phyloP scores from a whole-genome alignment of 164 flowering plant genomes.

The Chloranthus sessilifolius region DNA sequence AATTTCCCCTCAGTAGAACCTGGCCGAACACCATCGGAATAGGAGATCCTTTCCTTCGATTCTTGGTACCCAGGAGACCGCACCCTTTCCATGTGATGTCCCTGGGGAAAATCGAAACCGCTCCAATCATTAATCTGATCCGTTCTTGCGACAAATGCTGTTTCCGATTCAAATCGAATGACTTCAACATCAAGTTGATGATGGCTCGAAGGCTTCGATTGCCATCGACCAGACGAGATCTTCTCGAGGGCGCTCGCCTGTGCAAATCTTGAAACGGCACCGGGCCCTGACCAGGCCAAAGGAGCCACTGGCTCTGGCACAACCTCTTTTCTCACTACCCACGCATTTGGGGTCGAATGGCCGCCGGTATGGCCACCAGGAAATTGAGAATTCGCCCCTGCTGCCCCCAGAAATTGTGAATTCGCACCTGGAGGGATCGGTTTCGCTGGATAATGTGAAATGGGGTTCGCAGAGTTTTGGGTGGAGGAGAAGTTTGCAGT shows the following conservation, averaged over 20 bases:
- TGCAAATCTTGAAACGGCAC: conserved; percentile 55
- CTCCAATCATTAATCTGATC: conserved; percentile 25
- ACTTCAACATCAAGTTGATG: conserved; percentile 48
- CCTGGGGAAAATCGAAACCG: conserved; percentile 20
- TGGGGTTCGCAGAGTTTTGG: conserved; percentile 15
- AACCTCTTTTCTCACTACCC: conserved; percentile 63
- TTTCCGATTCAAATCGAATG: conserved; percentile 32
- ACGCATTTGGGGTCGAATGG: conserved; percentile 53
- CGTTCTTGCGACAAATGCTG: conserved; percentile 15
- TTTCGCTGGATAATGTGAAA: conserved; percentile 23
- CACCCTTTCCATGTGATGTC: conserved; percentile 28
- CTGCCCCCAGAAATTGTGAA: conserved; percentile 11
- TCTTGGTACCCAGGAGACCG: conserved; percentile 25
- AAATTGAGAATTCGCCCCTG: conserved; percentile 24
- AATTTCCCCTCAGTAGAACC: conserved; percentile 26
- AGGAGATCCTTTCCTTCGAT: conserved; percentile 22
- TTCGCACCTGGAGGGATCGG: conserved; percentile 24
- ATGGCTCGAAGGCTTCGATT: conserved; percentile 42
- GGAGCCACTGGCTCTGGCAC: conserved; percentile 32
- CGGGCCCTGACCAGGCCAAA: conserved; percentile 37
- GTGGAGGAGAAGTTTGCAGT: no score
- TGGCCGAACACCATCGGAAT: conserved; percentile 21
- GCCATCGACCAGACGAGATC: conserved; percentile 93
- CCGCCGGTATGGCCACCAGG: conserved; percentile 21
- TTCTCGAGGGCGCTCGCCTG: conserved; percentile 93